Percentiles rank a stretch among this genome's conserved stretches.
These are phyloP conservation scores for Cenococcum geophilum DNA, from an alignment of 495 filamentous ascomycete species.

Conservation along the genomic window DNA sequence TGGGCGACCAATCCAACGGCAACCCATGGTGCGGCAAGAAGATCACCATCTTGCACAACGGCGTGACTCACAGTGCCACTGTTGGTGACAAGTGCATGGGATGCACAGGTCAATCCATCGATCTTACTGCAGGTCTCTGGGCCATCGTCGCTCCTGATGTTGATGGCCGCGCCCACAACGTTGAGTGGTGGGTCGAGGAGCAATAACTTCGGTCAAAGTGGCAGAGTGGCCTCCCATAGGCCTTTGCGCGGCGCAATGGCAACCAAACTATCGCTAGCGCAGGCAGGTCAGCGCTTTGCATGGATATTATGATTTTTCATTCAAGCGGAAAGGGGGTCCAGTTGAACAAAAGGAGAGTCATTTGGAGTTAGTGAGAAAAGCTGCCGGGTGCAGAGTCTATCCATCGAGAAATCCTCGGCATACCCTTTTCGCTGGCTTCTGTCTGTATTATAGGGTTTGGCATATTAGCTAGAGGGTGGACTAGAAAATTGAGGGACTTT, in stretches of 20 bases:
- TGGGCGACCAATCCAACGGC: conserved; percentile 36
- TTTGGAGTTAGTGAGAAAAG: not conserved
- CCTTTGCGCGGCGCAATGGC: not conserved
- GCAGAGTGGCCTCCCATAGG: not conserved
- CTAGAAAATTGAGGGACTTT: too few relatives aligned
- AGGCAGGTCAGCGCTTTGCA: conserved; percentile 7
- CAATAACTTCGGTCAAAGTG: not conserved
- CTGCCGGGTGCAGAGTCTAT: conserved; percentile 6
- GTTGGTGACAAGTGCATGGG: conserved; percentile 36
- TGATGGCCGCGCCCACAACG: conserved; percentile 23
- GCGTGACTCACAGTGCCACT: conserved; percentile 21
- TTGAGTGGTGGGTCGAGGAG: conserved; percentile 28
- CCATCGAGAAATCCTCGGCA: not conserved
- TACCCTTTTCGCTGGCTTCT: not conserved
- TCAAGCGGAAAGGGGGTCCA: not conserved
- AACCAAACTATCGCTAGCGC: conserved; percentile 3
- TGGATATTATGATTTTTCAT: conserved; percentile 6
- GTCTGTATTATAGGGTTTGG: not conserved
- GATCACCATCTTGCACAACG: conserved; percentile 32
- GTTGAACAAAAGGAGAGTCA: not conserved
- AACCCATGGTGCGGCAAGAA: conserved; percentile 41
- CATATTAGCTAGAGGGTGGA: not conserved
- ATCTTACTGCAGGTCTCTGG: conserved; percentile 20
- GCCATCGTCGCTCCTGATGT: conserved; percentile 8
- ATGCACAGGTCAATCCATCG: conserved; percentile 28